Base-by-base conservation (phyloP, 768 basidiomycete species). In the Tricholoma furcatifolium region DNA sequence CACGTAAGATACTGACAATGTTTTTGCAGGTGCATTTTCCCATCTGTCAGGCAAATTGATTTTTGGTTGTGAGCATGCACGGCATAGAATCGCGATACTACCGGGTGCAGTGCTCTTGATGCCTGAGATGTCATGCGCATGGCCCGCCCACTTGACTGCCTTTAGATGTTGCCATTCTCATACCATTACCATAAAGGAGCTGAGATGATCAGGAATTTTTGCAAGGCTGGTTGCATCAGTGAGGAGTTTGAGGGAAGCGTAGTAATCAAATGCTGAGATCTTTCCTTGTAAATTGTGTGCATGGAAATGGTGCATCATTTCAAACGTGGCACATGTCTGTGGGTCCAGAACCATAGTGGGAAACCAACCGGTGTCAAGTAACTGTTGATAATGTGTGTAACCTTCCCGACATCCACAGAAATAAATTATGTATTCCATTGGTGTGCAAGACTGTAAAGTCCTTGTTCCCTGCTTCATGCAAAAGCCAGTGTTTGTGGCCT, bases 81-180 rank as follows among this genome's bases (percentile, higher is more conserved):
- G 40, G 31, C 57, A 57, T 3, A 12, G 23, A n/a, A 60, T 34
- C 8, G 52, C 31, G 4, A 60, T 40, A 21, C 44, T 36, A 30
- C 56, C 59, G 12, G 24, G 42, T 4, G 6, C 14, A 18, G 59
- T 60, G 8, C 23, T 43, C 7, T 49, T 39, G 12, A 36, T 6
- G 14, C 47, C 23, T 30, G 51, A 54, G 15, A n/a, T n/a, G n/a
- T n/a, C n/a, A n/a, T 56, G 58, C 6, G 47, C 54, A 17, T 49
- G 43, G 8, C 60, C 60, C 21, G 51, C 58, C 10, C 52, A 12
- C 24, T 59, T 59, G 6, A 45, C 38, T 39, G 55, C 51, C 42
- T 58, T 61, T 27, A 61, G 48, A 35, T 61, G 60, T 2, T 51
- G 42, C 57, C 60, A 61, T 35, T 54, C 47, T 5, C 47, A 21